phyloP scores from a whole-genome alignment of 2,329 filamentous ascomycete genomes.

The Zymoseptoria pseudotritici region DNA sequence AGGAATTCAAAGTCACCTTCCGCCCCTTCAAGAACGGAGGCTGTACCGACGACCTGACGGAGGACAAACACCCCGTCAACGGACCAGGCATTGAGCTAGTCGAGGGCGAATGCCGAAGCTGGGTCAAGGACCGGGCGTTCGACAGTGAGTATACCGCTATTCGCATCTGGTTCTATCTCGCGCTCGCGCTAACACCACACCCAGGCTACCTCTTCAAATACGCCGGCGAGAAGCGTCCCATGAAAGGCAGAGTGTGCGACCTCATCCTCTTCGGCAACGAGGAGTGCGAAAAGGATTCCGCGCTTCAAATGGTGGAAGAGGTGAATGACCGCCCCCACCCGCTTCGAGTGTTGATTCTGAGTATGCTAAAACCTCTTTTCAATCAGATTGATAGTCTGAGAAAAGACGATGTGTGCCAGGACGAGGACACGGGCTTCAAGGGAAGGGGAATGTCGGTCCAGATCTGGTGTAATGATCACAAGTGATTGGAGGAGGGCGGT shows the following conservation, averaged over 20 bases:
- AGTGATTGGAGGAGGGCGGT: not conserved
- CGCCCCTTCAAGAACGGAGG: not conserved
- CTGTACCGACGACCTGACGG: not conserved
- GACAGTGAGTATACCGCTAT: not conserved
- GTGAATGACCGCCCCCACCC: not conserved
- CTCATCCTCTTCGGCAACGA: not conserved
- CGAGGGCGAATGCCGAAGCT: not conserved
- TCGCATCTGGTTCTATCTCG: not conserved
- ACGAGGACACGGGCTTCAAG: not conserved
- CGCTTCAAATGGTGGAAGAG: not conserved
- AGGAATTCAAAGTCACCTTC: not conserved
- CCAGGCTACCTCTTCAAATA: not conserved
- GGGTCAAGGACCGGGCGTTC: not conserved
- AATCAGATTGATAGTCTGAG: not conserved
- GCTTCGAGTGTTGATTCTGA: not conserved
- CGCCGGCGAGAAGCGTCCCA: not conserved
- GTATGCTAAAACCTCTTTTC: not conserved
- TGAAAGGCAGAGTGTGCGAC: not conserved
- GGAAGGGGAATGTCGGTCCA: not conserved
- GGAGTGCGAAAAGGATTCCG: not conserved
- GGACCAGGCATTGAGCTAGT: not conserved
- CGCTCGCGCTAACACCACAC: not conserved
- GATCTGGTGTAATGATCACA: not conserved
- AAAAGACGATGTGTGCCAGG: not conserved
- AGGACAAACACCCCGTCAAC: not conserved